A percentile compares a stretch with the other conserved stretches of the same genome.
phyloP scores from a whole-genome alignment of 1,284 basidiomycete species.

The Rhodotorula sp. region DNA sequence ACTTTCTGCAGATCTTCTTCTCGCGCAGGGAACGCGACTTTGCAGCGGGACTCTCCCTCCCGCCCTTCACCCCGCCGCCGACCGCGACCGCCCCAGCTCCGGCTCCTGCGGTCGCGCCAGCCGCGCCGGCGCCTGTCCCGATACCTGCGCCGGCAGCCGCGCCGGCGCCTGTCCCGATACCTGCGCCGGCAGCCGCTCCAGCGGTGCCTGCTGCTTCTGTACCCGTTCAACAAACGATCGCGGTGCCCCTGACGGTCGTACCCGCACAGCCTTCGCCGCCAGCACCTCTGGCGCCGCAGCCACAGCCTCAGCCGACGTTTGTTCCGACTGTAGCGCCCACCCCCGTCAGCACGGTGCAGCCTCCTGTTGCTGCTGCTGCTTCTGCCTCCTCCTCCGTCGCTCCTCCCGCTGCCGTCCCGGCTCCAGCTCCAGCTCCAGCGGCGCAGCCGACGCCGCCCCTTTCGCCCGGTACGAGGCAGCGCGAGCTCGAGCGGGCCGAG shows the following conservation, averaged over 20 bases:
- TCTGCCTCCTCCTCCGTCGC: neutral
- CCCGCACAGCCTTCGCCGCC: no score
- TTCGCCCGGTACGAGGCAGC: constrained; percentile 4
- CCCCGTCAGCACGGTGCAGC: neutral
- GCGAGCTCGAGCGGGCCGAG: constrained; percentile 14
- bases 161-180: neutral
- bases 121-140: neutral
- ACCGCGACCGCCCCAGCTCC: neutral
- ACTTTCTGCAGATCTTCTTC: constrained; percentile 17
- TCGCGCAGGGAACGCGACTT: constrained; percentile 30
- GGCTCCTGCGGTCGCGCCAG: neutral
- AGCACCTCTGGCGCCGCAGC: no score
- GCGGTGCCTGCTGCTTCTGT: neutral
- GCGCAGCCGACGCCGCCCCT: no score
- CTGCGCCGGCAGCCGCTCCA: neutral
- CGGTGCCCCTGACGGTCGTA: no score
- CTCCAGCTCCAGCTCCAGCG: neutral
- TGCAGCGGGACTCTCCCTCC: constrained; percentile 11
- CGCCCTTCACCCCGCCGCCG: neutral
- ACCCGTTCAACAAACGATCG: neutral
- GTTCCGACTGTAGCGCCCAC: neutral
- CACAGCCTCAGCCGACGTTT: no score
- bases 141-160: neutral
- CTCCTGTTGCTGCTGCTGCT: neutral
- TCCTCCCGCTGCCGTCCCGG: neutral